Conservation (phyloP, 2,329 filamentous ascomycete genomes). For the Samsoniella hepiali region DNA sequence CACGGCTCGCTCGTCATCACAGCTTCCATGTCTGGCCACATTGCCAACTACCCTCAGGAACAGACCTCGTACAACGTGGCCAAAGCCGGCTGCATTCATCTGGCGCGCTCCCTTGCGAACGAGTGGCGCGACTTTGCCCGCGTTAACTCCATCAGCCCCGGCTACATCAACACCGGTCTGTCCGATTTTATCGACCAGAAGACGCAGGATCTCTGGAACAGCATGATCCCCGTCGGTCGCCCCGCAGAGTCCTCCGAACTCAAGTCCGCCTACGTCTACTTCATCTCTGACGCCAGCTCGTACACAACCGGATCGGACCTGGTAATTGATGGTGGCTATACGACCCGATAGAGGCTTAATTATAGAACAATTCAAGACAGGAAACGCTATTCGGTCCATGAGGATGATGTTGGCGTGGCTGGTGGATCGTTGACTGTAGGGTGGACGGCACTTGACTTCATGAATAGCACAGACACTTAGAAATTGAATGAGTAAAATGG, state of each 20-base stretch:
- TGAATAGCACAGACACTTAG: no score
- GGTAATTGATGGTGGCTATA: slow-evolving; percentile 70
- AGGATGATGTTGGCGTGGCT: neutral
- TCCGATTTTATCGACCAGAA: slow-evolving; percentile 62
- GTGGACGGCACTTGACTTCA: no score
- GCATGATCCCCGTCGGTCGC: slow-evolving; percentile 71
- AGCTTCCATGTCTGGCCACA: slow-evolving; percentile 66
- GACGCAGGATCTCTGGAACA: slow-evolving; percentile 68
- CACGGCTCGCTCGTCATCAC: slow-evolving; percentile 66
- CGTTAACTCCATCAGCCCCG: slow-evolving; percentile 63
- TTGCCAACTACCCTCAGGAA: slow-evolving; percentile 67
- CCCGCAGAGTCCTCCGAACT: slow-evolving; percentile 67
- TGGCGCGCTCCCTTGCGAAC: slow-evolving; percentile 50
- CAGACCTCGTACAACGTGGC: slow-evolving; percentile 66
- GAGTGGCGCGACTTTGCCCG: slow-evolving; percentile 68
- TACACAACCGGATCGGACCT: slow-evolving; percentile 73
- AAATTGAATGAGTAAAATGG: no score
- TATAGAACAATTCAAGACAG: neutral
- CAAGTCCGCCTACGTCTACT: slow-evolving; percentile 75
- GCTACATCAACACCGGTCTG: slow-evolving; percentile 67
- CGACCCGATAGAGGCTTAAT: slow-evolving; percentile 36
- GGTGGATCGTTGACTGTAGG: no score
- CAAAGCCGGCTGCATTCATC: slow-evolving; percentile 53
- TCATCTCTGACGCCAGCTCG: slow-evolving; percentile 69
- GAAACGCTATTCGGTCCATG: neutral